Evolutionary conservation across 345 rosid genomes (phyloP), one percentile per base, ranked within the genome.

Genomic region (Pugionium dolabratum): DNA sequence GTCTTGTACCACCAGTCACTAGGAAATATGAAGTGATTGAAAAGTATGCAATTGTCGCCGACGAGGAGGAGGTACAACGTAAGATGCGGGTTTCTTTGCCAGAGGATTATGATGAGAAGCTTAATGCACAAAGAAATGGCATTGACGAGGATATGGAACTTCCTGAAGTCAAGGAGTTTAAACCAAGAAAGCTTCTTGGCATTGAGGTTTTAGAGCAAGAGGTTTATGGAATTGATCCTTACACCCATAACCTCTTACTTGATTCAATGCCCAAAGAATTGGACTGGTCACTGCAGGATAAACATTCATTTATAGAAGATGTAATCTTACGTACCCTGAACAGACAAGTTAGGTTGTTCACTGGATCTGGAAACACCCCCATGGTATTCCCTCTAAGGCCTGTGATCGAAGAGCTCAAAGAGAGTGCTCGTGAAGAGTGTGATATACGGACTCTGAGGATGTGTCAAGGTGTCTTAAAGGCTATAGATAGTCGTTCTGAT

Each of bases 171-270:
- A 95, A 95, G 84, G 96, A 87, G 67, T 95, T 72, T 67, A 91
- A 88, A 71, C 99, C 97, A 54, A 83, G 99, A 74, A 95, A 95
- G 75, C 79, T 77, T 75, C 93, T 83, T 61, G 99, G 97, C 47
- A 77, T 80, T 68, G 91, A 89, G 79, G 99, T 95, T 76, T 42
- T 95, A 64, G 99, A 95, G 70, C 99, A 95, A 73, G 99, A 95
- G 80, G 99, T 95, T 54, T 95, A 95, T 81, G 99, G 99, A 69
- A 87, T 95, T 67, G 99, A 95, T 81, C 99, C 99, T 32, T 91
- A 84, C 76, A 88, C 97, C 8, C 95, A 95, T 66, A 95, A 95
- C 79, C 97, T 95, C 37, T 79, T 95, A 71, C 97, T 95, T 62
- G 99, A 95, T 76, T 95, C 99, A 53, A 91, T 95, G 96, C 97